These are phyloP conservation scores for Pinus tabuliformis DNA, from an alignment of 75 land plant species.

Conservation along the genomic window DNA sequence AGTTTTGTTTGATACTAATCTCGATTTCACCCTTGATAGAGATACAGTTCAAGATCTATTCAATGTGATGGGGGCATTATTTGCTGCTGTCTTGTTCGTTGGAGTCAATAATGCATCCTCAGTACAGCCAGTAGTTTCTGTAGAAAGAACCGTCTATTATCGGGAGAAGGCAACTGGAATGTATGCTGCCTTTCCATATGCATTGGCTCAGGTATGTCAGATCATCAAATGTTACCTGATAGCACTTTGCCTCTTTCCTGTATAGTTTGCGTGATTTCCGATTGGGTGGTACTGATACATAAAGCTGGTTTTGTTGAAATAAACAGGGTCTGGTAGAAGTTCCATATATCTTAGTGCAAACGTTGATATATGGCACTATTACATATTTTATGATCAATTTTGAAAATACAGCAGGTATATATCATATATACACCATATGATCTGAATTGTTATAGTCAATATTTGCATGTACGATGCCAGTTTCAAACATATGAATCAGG, in stretches of 20 bases:
- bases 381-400: slow-evolving; percentile 66
- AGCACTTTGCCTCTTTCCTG: neutral
- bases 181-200: slow-evolving; percentile 70
- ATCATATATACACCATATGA: neutral
- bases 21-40: slow-evolving; percentile 20
- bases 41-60: slow-evolving; percentile 34
- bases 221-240: neutral
- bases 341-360: slow-evolving; percentile 62
- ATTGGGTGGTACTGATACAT: no score
- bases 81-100: slow-evolving; percentile 49
- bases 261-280: neutral
- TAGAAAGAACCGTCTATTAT: slow-evolving; percentile 76
- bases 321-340: slow-evolving; percentile 63
- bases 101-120: slow-evolving; percentile 58
- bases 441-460: neutral
- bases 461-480: neutral
- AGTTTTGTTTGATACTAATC: no score
- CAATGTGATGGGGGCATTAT: slow-evolving; percentile 55
- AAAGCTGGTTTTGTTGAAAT: no score
- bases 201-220: slow-evolving; percentile 50
- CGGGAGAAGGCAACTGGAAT: slow-evolving; percentile 71
- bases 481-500: neutral
- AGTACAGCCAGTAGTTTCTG: slow-evolving; percentile 63
- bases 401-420: slow-evolving; percentile 45
- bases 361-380: slow-evolving; percentile 54